Conservation (phyloP, 2,329 filamentous ascomycete species). For the Aureobasidium vineae region DNA sequence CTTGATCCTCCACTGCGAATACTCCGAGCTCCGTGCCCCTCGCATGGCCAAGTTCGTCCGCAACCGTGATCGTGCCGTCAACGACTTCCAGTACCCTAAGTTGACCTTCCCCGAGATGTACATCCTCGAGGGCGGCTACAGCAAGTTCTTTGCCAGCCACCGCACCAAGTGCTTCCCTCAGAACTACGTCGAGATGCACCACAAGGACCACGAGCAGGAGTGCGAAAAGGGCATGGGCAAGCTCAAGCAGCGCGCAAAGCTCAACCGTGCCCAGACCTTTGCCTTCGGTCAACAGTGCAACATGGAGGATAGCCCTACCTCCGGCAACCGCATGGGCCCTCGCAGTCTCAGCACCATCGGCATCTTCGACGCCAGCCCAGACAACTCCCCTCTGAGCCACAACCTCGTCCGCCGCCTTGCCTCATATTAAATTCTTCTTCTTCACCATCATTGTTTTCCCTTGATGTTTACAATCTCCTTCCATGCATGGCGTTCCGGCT, state of each 20-base stretch:
- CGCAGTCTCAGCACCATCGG: conserved; percentile 34
- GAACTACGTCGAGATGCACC: conserved; percentile 95
- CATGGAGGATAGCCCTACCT: conserved; percentile 64
- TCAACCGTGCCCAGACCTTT: conserved; percentile 88
- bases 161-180: conserved; percentile 83
- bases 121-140: conserved; percentile 95
- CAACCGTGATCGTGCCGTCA: conserved; percentile 79
- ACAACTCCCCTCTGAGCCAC: conserved; percentile 36
- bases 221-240: conserved; percentile 95
- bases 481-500: conserved; percentile 31
- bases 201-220: conserved; percentile 83
- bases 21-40: conserved; percentile 92
- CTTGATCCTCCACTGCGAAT: conserved; percentile 95
- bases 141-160: conserved; percentile 81
- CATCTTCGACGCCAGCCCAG: conserved; percentile 31
- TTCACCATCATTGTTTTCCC: conserved; percentile 20
- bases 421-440: conserved; percentile 35
- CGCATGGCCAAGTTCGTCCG: conserved; percentile 95
- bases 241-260: conserved; percentile 82
- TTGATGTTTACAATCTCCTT: conserved; percentile 30
- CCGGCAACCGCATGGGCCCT: conserved; percentile 35
- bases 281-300: conserved; percentile 75
- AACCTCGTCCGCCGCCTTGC: conserved; percentile 39
- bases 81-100: conserved; percentile 80
- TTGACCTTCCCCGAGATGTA: conserved; percentile 97